Conservation (phyloP, 352 stramenopile genomes). For the Globisporangium carolinianum region DNA sequence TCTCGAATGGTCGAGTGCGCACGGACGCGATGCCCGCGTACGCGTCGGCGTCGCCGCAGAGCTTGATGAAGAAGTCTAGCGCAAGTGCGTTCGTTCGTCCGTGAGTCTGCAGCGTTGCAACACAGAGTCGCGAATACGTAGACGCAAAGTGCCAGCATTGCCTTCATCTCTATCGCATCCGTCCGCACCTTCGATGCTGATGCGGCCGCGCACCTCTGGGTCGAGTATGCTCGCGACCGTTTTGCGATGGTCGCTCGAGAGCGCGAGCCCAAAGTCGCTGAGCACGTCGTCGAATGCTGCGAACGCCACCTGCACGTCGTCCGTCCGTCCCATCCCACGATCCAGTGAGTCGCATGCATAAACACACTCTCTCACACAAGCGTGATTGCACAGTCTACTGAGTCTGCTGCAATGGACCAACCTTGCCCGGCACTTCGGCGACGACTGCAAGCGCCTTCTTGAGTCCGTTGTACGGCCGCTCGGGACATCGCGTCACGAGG, state of each 20-base stretch:
- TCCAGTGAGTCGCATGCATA: too few species aligned
- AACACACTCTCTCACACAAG: too few species aligned
- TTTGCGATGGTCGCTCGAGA: constrained; percentile 32
- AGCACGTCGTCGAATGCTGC: constrained; percentile 69
- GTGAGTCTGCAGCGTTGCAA: too few species aligned
- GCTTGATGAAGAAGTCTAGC: constrained; percentile 72
- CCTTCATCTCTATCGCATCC: too few species aligned
- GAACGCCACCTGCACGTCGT: constrained; percentile 37
- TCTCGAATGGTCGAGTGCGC: constrained; percentile 2
- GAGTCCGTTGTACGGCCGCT: constrained; percentile 68
- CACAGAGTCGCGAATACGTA: too few species aligned
- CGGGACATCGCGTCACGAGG: constrained; percentile 38
- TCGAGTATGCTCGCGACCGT: constrained; percentile 46
- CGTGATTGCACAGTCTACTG: background rate
- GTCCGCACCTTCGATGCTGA: constrained; percentile 63
- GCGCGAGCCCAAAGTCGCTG: constrained; percentile 48
- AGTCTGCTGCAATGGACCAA: constrained; percentile 7
- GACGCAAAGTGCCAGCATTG: too few species aligned
- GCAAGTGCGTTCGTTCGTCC: too few species aligned
- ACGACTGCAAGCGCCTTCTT: constrained; percentile 73
- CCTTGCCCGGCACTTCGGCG: constrained; percentile 64
- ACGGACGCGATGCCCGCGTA: constrained; percentile 26
- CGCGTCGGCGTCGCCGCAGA: constrained; percentile 55
- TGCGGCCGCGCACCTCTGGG: constrained; percentile 33
- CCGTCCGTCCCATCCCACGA: too few species aligned